Base-by-base conservation (phyloP, 2,329 filamentous ascomycete species). In the Talaromyces sp. region DNA sequence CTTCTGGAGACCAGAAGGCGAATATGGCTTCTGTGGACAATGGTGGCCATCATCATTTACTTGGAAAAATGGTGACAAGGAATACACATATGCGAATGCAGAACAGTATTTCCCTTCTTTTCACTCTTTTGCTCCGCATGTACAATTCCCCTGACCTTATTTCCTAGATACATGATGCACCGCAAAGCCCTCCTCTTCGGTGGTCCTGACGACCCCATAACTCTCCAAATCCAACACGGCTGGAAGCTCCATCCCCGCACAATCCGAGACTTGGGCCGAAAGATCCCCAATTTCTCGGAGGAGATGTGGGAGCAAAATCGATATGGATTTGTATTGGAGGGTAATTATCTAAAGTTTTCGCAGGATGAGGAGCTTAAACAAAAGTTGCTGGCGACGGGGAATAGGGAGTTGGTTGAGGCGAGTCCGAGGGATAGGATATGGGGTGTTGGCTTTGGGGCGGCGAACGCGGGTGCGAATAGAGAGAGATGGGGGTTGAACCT, bases 351-450 rank as follows among this genome's bases (percentile, higher is more conserved):
- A 43, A 77, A 77, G 63, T 77, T 76, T 45, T 72, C 68, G 7
- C 75, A 77, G 63, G 71, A 74, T 49, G 68, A 71, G 51, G 67
- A 73, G 5, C 64, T 75, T 8, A 70, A 70, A 49, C 56, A 65
- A 40, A 59, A 71, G 2, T 68, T 78, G 56, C 56, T 77, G 56
- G 72, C 62, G 29, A 77, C 76, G 3, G 74, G 71, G 15, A 67
- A 72, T 15, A 70, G 71, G 38, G 68, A 72, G 56, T 56, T 78
- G 19, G 74, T 76, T 2, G 76, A 78, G 68, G 72, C 75, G 1
- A 78, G 76, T 70, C 76, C 75, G 8, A 70, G 69, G 45, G 76
- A 78, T 69, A 65, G 72, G 61, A 70, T 76, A 36, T 77, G 75
- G 75, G 75, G 75, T 1, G 70, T 77, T 31, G 75, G 75, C 0